Conservation (phyloP, 106 monocot species). For the Dendrobium officinale region DNA sequence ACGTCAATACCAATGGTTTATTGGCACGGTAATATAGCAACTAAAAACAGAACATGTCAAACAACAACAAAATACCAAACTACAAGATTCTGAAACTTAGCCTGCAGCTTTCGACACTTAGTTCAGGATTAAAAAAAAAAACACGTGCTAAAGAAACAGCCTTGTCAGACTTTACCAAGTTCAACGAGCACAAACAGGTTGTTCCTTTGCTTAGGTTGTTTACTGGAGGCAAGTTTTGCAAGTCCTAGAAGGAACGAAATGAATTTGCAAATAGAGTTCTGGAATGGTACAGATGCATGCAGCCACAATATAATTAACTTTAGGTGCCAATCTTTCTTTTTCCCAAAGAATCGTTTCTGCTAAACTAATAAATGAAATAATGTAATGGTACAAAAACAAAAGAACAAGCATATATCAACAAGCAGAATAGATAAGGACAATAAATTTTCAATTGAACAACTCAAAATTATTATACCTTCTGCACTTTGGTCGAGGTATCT, state of each 20-base stretch:
- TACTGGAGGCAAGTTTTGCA: background rate
- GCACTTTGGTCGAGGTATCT: background rate
- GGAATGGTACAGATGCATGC: background rate
- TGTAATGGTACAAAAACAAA: background rate
- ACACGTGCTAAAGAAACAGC: no score
- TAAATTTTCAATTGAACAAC: background rate
- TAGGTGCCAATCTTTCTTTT: background rate
- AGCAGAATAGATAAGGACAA: background rate
- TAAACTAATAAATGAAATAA: background rate
- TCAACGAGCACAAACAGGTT: background rate
- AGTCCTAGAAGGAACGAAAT: background rate
- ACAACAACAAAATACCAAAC: no score
- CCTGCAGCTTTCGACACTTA: no score
- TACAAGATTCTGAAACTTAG: no score
- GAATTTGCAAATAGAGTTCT: background rate
- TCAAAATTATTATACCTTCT: slow-evolving; percentile 23
- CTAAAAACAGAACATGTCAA: no score
- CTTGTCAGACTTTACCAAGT: background rate
- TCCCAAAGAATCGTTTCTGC: background rate
- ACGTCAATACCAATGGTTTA: no score
- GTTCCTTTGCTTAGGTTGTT: background rate
- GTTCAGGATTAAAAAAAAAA: no score
- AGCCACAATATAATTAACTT: background rate
- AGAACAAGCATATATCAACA: background rate
- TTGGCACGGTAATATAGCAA: no score